These are phyloP conservation scores for Ganoderma sinense DNA, from an alignment of 1,284 basidiomycete species.

Conservation along the genomic window DNA sequence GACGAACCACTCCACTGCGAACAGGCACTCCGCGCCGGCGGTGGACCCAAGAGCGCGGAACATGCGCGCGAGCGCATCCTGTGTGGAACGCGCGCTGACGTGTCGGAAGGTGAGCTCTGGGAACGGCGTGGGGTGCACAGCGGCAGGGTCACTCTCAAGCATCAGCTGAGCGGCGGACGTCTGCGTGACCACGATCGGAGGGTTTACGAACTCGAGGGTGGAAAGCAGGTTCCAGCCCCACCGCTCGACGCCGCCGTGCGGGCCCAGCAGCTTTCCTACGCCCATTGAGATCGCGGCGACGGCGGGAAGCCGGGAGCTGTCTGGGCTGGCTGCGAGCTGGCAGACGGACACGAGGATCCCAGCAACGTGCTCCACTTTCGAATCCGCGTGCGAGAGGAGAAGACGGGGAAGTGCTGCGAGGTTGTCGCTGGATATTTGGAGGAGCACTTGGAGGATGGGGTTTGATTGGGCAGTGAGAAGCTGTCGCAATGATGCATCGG, in stretches of 20 bases:
- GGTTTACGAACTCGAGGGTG: slow-evolving; percentile 75
- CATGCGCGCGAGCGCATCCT: slow-evolving; percentile 69
- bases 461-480: slow-evolving; percentile 53
- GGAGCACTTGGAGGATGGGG: slow-evolving; percentile 58
- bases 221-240: slow-evolving; percentile 89
- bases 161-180: slow-evolving; percentile 60
- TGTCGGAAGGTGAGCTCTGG: slow-evolving; percentile 69
- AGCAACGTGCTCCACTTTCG: slow-evolving; percentile 72
- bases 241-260: slow-evolving; percentile 83
- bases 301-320: slow-evolving; percentile 30
- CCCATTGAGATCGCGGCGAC: slow-evolving; percentile 57
- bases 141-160: slow-evolving; percentile 57
- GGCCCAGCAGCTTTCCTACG: slow-evolving; percentile 78
- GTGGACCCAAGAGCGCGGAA: slow-evolving; percentile 76
- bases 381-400: slow-evolving; percentile 73
- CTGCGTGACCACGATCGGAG: slow-evolving; percentile 55
- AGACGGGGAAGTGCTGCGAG: slow-evolving; percentile 81
- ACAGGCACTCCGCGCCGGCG: slow-evolving; percentile 73
- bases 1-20: slow-evolving; percentile 85
- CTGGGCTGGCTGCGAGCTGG: slow-evolving; percentile 42
- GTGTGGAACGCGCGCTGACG: slow-evolving; percentile 63
- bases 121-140: slow-evolving; percentile 53
- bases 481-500: slow-evolving; percentile 53
- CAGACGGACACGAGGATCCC: slow-evolving; percentile 78
- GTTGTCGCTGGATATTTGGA: slow-evolving; percentile 66